Base-by-base conservation (phyloP, 495 filamentous ascomycete species). In the Tetracladium setigerum region DNA sequence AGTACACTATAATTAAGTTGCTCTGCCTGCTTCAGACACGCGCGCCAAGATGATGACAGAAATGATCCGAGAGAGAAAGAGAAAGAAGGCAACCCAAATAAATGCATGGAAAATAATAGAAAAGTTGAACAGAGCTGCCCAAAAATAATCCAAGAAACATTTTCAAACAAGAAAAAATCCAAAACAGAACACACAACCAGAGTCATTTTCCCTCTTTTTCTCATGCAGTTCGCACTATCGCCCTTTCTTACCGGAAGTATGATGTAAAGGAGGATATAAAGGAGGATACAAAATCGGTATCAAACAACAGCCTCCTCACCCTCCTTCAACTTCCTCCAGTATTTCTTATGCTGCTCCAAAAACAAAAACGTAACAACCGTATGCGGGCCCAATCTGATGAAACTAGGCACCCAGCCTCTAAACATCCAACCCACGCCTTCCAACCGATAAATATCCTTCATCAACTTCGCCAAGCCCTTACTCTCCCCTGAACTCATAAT, bases 331-430 rank as follows among this genome's bases (percentile, higher is more conserved):
- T 69, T 65, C 51, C 70, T 67, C 61, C 77, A 87, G 17, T 77
- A 54, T 63, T 83, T 83, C 69, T 89, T 88, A 61, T 91, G 87
- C 55, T 94, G 84, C 63, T 98, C 92, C 58, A 98, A 69, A 66
- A 96, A 96, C 50, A 98, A 60, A 56, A 98, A 96, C 9, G 94
- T 97, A 49, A 85, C 82, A 59, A 97, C 88, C 2, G 92, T 98
- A 72, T 98, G 92, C 18, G 75, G 78, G 49, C 78, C 94, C 47
- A 98, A 60, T n/a, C 92, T 75, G 47, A 95, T 81, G 62, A 98
- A 98, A 58, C 87, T 92, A 9, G 92, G 92, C 37, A 95, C 84
- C 92, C 92, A 98, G n/a, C 92, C 92, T 59, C 84, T 83, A 66
- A 96, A 97, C 77, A 89, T 86, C 92, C 92, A 98, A 49, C 70